Percentiles rank a stretch among this genome's conserved stretches.
phyloP scores from a whole-genome alignment of 345 rosid genomes.

The Firmiana major region DNA sequence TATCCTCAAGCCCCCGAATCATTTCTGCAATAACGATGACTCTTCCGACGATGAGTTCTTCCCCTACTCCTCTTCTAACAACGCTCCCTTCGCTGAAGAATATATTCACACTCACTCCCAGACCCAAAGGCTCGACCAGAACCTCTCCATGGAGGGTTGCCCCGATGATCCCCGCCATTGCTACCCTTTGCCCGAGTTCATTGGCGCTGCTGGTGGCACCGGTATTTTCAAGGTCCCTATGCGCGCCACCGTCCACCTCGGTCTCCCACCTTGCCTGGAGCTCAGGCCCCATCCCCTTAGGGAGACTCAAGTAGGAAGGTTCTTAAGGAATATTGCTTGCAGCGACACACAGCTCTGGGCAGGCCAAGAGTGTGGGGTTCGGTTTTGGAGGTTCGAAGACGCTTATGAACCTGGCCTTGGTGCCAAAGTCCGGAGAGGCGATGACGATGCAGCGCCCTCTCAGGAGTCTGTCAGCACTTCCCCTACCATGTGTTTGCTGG shows the following conservation, averaged over 20 bases:
- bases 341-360: slow-evolving; percentile 89
- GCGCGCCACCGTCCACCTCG: slow-evolving; percentile 72
- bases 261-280: slow-evolving; percentile 80
- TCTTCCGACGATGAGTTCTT: slow-evolving; percentile 49
- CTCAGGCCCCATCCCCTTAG: slow-evolving; percentile 88
- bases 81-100: slow-evolving; percentile 23
- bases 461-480: slow-evolving; percentile 73
- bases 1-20: slow-evolving; percentile 33
- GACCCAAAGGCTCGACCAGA: slow-evolving; percentile 22
- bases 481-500: slow-evolving; percentile 73
- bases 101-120: slow-evolving; percentile 18
- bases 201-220: slow-evolving; percentile 51
- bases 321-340: slow-evolving; percentile 82
- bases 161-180: slow-evolving; percentile 30
- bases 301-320: slow-evolving; percentile 92
- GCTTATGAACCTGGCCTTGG: slow-evolving; percentile 64
- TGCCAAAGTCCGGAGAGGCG: slow-evolving; percentile 74
- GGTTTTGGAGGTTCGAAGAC: slow-evolving; percentile 72
- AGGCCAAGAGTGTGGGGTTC: slow-evolving; percentile 86
- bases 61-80: slow-evolving; percentile 23
- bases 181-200: slow-evolving; percentile 62
- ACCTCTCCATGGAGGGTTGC: slow-evolving; percentile 11
- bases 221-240: slow-evolving; percentile 69
- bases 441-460: slow-evolving; percentile 97
- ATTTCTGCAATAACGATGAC: slow-evolving; percentile 29